A percentile compares a stretch with the other conserved stretches of the same genome.
phyloP scores from a whole-genome alignment of 2,329 filamentous ascomycete genomes.

The Beauveria rudraprayagi region DNA sequence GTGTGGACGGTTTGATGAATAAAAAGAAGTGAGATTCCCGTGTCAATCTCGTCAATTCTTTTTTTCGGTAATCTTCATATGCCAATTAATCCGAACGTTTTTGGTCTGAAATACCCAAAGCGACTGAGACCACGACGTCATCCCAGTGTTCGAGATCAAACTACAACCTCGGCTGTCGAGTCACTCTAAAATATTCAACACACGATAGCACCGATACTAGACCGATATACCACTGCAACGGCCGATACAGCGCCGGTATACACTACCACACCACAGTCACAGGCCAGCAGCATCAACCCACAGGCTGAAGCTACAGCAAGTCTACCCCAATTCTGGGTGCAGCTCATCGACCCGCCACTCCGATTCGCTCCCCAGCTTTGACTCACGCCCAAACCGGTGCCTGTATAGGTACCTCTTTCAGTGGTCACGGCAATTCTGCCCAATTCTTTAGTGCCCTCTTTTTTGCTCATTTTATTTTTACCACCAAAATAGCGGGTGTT shows the following conservation, averaged over 20 bases:
- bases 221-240: no score
- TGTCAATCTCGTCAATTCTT: background rate
- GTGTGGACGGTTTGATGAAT: background rate
- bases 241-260: no score
- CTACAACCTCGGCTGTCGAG: slow-evolving; percentile 8
- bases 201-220: background rate
- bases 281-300: no score
- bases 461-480: background rate
- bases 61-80: background rate
- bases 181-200: background rate
- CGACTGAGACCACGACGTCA: background rate
- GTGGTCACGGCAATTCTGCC: background rate
- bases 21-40: background rate
- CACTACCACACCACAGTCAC: no score
- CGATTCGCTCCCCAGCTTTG: slow-evolving; percentile 1
- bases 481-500: background rate
- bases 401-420: background rate
- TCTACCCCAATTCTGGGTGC: no score
- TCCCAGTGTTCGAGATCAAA: background rate
- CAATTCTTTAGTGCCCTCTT: background rate
- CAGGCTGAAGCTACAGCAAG: no score
- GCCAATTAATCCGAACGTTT: background rate
- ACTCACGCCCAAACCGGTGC: background rate
- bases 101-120: background rate
- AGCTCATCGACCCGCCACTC: background rate